Evolutionary conservation across 495 filamentous ascomycete genomes (phyloP).

Genomic region (Talaromyces wortmannii): DNA sequence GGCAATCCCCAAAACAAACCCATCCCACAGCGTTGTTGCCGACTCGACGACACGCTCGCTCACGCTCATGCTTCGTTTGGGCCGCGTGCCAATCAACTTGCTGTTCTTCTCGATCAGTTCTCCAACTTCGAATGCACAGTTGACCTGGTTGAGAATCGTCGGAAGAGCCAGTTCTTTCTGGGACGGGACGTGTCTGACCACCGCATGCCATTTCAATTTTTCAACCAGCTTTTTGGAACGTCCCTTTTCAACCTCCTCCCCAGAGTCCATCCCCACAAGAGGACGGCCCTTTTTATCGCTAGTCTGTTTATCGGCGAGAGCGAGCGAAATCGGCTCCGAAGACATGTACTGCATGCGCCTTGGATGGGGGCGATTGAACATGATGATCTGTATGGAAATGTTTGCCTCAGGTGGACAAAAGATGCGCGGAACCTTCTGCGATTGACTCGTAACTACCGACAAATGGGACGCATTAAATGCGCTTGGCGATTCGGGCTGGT

Average conservation of each 20-base stretch:
- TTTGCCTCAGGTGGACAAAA: constrained; percentile 55
- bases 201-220: constrained; percentile 83
- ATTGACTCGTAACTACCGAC: constrained; percentile 52
- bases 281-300: constrained; percentile 17
- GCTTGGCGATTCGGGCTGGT: constrained; percentile 40
- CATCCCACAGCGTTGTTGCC: constrained; percentile 75
- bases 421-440: constrained; percentile 58
- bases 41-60: constrained; percentile 93
- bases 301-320: constrained; percentile 67
- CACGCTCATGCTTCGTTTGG: constrained; percentile 81
- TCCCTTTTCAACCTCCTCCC: constrained; percentile 58
- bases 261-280: constrained; percentile 25
- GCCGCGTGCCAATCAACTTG: constrained; percentile 68
- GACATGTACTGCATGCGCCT: constrained; percentile 96
- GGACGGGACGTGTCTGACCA: constrained; percentile 66
- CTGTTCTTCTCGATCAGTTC: constrained; percentile 82
- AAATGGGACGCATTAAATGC: constrained; percentile 66
- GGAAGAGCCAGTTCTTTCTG: constrained; percentile 76
- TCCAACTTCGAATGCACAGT: constrained; percentile 87
- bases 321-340: constrained; percentile 78
- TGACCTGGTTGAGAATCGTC: constrained; percentile 88
- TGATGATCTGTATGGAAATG: constrained; percentile 74
- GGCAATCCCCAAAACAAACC: constrained; percentile 59
- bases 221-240: constrained; percentile 63
- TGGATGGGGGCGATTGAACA: constrained; percentile 82